Evolutionary conservation across 2,329 filamentous ascomycete genomes (phyloP).

Genomic region (Fusarium sarcochroum): DNA sequence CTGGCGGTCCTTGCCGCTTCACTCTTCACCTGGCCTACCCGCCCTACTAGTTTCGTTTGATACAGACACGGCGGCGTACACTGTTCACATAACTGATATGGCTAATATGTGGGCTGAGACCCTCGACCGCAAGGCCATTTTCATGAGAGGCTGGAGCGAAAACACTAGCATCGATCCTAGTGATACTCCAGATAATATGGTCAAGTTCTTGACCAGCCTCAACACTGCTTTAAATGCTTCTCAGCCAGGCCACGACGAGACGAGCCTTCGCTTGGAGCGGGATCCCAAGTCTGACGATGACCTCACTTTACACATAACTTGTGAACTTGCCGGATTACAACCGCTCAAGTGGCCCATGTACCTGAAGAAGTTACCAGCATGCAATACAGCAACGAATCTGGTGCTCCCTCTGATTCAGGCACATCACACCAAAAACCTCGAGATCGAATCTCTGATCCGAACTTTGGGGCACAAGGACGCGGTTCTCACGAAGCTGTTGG

Average conservation of each 20-base stretch:
- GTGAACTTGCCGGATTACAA: conserved; percentile 74
- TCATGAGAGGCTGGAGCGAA: conserved; percentile 71
- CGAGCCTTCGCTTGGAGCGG: conserved; percentile 60
- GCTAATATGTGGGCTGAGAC: conserved; percentile 80
- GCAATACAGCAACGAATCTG: conserved; percentile 62
- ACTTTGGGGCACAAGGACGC: conserved; percentile 65
- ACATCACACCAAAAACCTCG: conserved; percentile 56
- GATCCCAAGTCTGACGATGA: conserved; percentile 55
- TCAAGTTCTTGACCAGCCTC: conserved; percentile 76
- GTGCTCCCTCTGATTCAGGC: conserved; percentile 67
- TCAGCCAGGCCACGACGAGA: conserved; percentile 59
- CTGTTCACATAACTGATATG: conserved; percentile 78
- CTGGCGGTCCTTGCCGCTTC: conserved; percentile 65
- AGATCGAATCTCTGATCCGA: conserved; percentile 60
- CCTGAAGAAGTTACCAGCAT: conserved; percentile 62
- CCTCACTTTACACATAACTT: conserved; percentile 68
- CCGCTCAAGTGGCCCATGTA: conserved; percentile 76
- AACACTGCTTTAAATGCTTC: conserved; percentile 64
- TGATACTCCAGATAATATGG: conserved; percentile 76
- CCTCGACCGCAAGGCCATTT: conserved; percentile 73
- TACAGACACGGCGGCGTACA: conserved; percentile 71
- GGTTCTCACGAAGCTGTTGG: conserved; percentile 64
- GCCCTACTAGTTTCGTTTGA: conserved; percentile 73
- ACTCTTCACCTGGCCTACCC: conserved; percentile 62
- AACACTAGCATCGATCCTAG: conserved; percentile 81